phyloP scores from a whole-genome alignment of 805 yeast species.

The Schwanniomyces vanrijiae region DNA sequence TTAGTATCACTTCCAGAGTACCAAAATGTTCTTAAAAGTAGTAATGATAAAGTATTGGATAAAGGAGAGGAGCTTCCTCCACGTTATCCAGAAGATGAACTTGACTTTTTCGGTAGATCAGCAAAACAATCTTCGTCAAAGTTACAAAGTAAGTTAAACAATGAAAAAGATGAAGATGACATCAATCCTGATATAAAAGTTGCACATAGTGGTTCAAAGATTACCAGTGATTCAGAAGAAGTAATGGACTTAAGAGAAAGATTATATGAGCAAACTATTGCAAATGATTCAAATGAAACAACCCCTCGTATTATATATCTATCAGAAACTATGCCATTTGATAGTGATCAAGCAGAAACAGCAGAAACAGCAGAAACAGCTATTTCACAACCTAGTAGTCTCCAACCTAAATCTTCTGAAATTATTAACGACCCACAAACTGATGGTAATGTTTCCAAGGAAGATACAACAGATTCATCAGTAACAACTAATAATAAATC shows the following conservation, averaged over 20 bases:
- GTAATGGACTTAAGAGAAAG: conserved; percentile 34
- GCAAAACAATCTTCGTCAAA: conserved; percentile 27
- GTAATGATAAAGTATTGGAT: conserved; percentile 57
- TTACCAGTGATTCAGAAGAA: conserved; percentile 35
- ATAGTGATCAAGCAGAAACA: neutral
- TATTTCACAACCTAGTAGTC: neutral
- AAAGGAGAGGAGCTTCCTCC: conserved; percentile 78
- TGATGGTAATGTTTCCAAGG: neutral
- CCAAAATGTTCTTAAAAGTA: conserved; percentile 32
- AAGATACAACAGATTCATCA: neutral
- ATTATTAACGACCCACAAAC: neutral
- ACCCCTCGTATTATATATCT: conserved; percentile 4
- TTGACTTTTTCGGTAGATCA: conserved; percentile 58
- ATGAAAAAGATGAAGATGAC: conserved; percentile 11
- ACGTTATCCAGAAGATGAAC: conserved; percentile 60
- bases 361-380: neutral
- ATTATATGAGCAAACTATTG: conserved; percentile 25
- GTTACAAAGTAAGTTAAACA: conserved; percentile 5
- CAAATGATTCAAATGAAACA: conserved; percentile 5
- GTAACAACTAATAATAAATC: neutral
- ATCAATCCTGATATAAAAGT: conserved; percentile 8
- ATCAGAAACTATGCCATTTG: neutral
- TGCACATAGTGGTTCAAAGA: conserved; percentile 9
- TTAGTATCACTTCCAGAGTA: conserved; percentile 41
- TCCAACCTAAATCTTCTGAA: no score